Base-by-base conservation (phyloP, 2,329 filamentous ascomycete genomes). In the Fusarium virguliforme region DNA sequence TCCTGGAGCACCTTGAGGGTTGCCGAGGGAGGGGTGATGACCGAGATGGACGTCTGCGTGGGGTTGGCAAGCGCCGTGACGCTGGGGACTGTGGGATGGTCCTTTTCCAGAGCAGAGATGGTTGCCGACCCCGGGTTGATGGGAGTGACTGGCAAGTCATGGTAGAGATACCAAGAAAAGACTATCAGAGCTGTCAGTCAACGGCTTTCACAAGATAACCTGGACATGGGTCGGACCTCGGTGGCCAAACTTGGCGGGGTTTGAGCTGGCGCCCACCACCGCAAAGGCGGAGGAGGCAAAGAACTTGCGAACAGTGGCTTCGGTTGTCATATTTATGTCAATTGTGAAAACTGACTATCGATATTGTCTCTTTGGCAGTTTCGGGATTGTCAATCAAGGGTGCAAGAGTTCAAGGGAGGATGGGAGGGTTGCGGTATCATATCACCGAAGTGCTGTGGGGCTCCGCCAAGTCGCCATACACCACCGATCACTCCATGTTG, bases 251-350 rank as follows among this genome's bases (percentile, higher is more conserved):
- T 97, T 98, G 78, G 86, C 84, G 41, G 92, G 86, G 82, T 97
- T 94, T 58, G 92, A 93, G 79, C 92, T 95, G 38, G 95, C 95
- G 75, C 95, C 95, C 22, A 95, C 94, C 30, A 98, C 95, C 64
- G 95, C 95, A 80, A 95, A 97, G 72, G 88, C 86, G 28, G 91
- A 89, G 8, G 91, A 92, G 4, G 89, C 86, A 84, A 98, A 97
- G 86, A 98, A 98, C 12, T 87, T 86, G 70, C 89, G 90, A 50
- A 94, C 90, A 50, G 92, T 88, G 51, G 89, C 86, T 79, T 94
- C 91, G 84, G 92, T 93, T 24, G 87, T 81, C 87, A 89, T 90
- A 40, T 61, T 30, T 34, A 48, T 26, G 30, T 35, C 37, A 15
- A 38, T 38, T 30, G 18, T 34, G 43, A 18, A 13, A n/a, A 8